Evolutionary conservation across 2,329 filamentous ascomycete genomes (phyloP).

Genomic region (Ceratocystis destructans): DNA sequence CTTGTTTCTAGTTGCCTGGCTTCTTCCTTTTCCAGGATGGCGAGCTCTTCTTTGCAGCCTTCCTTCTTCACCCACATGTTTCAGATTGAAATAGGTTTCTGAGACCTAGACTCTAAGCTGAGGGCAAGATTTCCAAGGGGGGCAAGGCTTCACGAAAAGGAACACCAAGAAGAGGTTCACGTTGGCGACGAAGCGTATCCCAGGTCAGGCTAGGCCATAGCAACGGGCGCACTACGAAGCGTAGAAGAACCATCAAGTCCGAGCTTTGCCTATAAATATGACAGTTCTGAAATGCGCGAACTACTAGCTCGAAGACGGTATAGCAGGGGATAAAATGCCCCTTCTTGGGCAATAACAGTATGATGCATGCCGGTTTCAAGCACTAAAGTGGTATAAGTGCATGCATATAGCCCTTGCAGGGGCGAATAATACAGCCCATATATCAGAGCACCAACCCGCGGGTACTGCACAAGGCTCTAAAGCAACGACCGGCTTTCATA

Average conservation of each 20-base stretch:
- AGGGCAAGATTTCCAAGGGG: background rate
- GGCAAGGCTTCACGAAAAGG: background rate
- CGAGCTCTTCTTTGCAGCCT: background rate
- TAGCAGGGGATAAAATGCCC: background rate
- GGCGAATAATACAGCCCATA: background rate
- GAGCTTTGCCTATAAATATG: background rate
- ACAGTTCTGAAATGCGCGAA: background rate
- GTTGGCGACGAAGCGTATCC: no score
- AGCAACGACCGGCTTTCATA: conserved; percentile 7
- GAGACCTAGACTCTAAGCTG: conserved; percentile 3
- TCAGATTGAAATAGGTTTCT: conserved; percentile 7
- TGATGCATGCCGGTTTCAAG: background rate
- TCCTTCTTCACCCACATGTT: background rate
- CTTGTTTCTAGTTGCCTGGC: background rate
- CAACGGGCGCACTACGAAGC: background rate
- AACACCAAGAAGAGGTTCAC: no score
- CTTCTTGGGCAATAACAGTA: background rate
- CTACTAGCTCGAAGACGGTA: background rate
- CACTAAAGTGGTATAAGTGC: conserved; percentile 7
- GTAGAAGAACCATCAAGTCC: background rate
- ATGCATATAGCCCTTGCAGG: conserved; percentile 7
- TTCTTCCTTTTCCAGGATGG: background rate
- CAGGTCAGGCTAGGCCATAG: background rate
- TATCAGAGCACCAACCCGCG: background rate
- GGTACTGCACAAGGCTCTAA: conserved; percentile 5